Conservation (phyloP, 208 protist species). For the Leishmania guyanensis region DNA sequence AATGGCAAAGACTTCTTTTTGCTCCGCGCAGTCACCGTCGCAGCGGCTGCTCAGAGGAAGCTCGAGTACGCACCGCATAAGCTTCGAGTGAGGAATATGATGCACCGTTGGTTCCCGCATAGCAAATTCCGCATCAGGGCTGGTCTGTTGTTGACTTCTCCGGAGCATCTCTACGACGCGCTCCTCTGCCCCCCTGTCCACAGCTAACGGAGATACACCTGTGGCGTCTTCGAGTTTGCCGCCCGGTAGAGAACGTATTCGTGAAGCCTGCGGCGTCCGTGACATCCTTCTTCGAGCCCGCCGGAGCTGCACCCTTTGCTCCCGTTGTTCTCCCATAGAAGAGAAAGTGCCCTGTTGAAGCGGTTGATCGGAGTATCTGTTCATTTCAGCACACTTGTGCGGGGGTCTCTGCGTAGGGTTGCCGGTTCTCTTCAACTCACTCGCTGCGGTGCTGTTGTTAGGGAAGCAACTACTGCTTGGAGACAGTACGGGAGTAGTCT, state of each 20-base stretch:
- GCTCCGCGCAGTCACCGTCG: background rate
- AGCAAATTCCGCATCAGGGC: background rate
- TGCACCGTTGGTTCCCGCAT: slow-evolving; percentile 15
- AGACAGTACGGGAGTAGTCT: background rate
- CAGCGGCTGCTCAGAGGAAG: slow-evolving; percentile 28
- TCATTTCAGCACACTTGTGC: background rate
- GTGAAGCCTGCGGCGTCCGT: background rate
- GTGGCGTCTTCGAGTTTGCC: slow-evolving; percentile 12
- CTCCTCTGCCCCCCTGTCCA: slow-evolving; percentile 28
- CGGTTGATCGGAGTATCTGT: background rate
- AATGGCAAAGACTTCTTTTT: slow-evolving; percentile 39
- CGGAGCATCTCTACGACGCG: slow-evolving; percentile 42
- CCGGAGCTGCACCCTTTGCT: background rate
- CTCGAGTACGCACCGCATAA: slow-evolving; percentile 53
- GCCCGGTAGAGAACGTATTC: slow-evolving; percentile 25
- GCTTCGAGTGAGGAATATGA: slow-evolving; percentile 37
- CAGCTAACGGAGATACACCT: slow-evolving; percentile 29
- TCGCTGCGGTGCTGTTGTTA: background rate
- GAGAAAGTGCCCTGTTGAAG: background rate
- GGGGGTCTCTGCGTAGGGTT: background rate
- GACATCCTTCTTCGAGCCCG: background rate
- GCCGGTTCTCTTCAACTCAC: background rate
- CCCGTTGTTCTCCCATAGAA: background rate
- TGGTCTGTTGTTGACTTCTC: slow-evolving; percentile 18
- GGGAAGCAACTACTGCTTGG: background rate